Evolutionary conservation across 2,329 filamentous ascomycete genomes (phyloP).

Genomic region (Fonsecaea pugnacius): DNA sequence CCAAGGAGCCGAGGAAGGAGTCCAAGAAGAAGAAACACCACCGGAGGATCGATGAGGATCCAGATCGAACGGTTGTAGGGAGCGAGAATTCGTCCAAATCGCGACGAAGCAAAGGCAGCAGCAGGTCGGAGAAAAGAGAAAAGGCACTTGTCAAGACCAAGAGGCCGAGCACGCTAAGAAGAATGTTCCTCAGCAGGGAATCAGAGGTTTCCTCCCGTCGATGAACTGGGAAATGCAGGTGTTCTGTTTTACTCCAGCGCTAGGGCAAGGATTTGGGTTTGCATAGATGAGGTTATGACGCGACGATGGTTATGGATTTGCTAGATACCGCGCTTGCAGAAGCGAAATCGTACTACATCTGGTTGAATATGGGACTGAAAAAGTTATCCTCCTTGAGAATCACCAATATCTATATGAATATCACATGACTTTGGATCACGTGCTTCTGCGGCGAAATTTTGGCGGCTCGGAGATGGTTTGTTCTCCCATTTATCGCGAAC

Average conservation of each 20-base stretch:
- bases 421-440: not conserved
- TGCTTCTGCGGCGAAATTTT: constrained; percentile 10
- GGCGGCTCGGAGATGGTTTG: constrained; percentile 13
- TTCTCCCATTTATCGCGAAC: constrained; percentile 5
- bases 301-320: constrained; percentile 14
- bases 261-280: not conserved
- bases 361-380: not conserved
- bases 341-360: constrained; percentile 5
- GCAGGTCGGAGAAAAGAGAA: constrained; percentile 30
- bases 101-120: constrained; percentile 22
- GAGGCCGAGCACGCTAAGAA: constrained; percentile 43
- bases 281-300: constrained; percentile 12
- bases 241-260: not conserved
- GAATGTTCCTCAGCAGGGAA: constrained; percentile 35
- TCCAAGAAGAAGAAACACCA: constrained; percentile 32
- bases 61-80: constrained; percentile 27
- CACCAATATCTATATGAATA: not conserved
- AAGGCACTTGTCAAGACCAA: constrained; percentile 40
- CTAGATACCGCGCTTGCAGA: constrained; percentile 11
- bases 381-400: not conserved
- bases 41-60: constrained; percentile 29
- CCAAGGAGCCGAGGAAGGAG: constrained; percentile 42
- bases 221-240: constrained; percentile 13
- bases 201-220: constrained; percentile 22
- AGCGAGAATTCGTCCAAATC: constrained; percentile 29